phyloP scores from a whole-genome alignment of 2,329 filamentous ascomycete species.

The Clonostachys byssicola region DNA sequence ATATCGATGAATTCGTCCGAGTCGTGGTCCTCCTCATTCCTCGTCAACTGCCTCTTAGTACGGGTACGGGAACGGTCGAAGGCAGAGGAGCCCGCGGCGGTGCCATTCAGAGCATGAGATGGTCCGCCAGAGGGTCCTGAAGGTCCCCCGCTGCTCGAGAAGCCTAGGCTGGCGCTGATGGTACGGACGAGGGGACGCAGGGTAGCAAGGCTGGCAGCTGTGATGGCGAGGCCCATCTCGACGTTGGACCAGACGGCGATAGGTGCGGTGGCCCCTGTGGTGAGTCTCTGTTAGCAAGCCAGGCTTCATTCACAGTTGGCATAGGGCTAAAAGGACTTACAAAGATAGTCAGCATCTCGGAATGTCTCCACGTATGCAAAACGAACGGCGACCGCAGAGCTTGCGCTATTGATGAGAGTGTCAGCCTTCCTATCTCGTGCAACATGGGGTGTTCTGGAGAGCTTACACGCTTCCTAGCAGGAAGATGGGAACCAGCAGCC shows the following conservation, averaged over 20 bases:
- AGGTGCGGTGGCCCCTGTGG: conserved; percentile 26
- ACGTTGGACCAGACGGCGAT: conserved; percentile 46
- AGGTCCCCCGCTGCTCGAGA: conserved; percentile 5
- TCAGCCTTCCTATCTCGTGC: too few relatives aligned
- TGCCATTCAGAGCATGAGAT: too few relatives aligned
- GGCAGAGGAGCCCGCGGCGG: too few relatives aligned
- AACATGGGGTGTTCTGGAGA: too few relatives aligned
- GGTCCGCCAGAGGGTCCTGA: too few relatives aligned
- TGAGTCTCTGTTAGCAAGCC: neutral
- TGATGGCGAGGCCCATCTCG: conserved; percentile 42
- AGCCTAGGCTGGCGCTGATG: conserved; percentile 22
- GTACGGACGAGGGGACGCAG: conserved; percentile 35
- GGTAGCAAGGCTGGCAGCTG: conserved; percentile 40
- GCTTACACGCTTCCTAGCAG: conserved; percentile 49
- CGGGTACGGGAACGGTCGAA: too few relatives aligned
- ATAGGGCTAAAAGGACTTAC: conserved; percentile 16
- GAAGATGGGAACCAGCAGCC: conserved; percentile 46
- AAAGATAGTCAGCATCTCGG: conserved; percentile 34
- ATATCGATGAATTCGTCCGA: too few relatives aligned
- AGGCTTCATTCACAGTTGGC: neutral
- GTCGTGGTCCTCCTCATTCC: too few relatives aligned
- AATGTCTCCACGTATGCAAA: conserved; percentile 31
- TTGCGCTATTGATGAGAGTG: conserved; percentile 24
- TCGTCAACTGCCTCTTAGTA: too few relatives aligned
- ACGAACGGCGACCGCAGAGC: conserved; percentile 34